Evolutionary conservation across 2,329 filamentous ascomycete species (phyloP).

Genomic region (Acrocalymma vagum): DNA sequence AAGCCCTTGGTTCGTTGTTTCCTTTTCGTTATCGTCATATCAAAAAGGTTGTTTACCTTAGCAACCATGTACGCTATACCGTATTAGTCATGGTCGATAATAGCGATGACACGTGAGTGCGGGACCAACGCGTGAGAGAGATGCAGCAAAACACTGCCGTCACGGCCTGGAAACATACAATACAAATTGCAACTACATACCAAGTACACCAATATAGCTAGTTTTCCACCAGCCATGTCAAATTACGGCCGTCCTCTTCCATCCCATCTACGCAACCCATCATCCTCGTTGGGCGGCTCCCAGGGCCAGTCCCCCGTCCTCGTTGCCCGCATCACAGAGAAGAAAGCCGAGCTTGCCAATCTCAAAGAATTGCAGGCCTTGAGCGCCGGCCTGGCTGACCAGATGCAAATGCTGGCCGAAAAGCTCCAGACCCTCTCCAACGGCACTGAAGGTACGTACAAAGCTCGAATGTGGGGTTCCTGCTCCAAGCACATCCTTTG

Average conservation of each 20-base stretch:
- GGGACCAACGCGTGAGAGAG: conserved; percentile 25
- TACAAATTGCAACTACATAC: too few relatives aligned
- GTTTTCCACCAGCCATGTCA: conserved; percentile 44
- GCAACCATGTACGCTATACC: conserved; percentile 30
- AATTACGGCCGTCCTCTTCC: conserved; percentile 59
- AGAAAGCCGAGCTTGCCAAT: conserved; percentile 83
- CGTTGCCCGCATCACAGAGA: conserved; percentile 81
- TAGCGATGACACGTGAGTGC: conserved; percentile 32
- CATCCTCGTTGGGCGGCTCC: conserved; percentile 51
- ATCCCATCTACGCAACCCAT: conserved; percentile 70
- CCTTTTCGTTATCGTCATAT: conserved; percentile 33
- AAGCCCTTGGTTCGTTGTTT: conserved; percentile 41
- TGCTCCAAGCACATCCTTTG: too few relatives aligned
- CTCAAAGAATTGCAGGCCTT: conserved; percentile 80
- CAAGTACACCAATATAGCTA: too few relatives aligned
- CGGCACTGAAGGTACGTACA: conserved; percentile 79
- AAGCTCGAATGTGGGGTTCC: too few relatives aligned
- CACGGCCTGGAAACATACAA: neutral
- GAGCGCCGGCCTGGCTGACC: conserved; percentile 78
- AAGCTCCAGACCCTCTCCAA: conserved; percentile 81
- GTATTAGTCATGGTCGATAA: conserved; percentile 10
- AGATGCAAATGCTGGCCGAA: conserved; percentile 83
- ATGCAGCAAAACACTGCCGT: conserved; percentile 1
- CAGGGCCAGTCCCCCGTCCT: conserved; percentile 73
- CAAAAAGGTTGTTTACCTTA: conserved; percentile 44